phyloP scores from a whole-genome alignment of 2,329 filamentous ascomycete species.

The Alternaria novae-zelandiae region DNA sequence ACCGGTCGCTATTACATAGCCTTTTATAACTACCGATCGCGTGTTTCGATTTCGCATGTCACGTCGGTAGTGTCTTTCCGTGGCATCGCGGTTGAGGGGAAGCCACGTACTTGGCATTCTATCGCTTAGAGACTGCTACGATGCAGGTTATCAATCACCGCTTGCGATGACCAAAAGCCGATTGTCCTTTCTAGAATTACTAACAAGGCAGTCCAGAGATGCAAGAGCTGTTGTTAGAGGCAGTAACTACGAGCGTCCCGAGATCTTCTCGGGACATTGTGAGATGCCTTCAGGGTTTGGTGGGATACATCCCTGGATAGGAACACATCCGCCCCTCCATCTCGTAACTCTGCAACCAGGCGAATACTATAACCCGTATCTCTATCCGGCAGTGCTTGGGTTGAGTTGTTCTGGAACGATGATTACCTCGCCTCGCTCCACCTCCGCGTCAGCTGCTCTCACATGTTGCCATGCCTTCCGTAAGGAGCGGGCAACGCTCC shows the following conservation, averaged over 20 bases:
- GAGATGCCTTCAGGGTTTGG: neutral
- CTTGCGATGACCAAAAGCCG: neutral
- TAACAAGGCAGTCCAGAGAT: neutral
- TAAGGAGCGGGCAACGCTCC: conserved; percentile 5
- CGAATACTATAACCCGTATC: conserved; percentile 26
- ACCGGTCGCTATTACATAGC: conserved; percentile 5
- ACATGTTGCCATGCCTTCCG: conserved; percentile 8
- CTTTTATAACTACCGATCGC: neutral
- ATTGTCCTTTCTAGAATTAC: neutral
- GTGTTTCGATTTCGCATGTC: conserved; percentile 6
- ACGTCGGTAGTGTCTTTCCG: conserved; percentile 15
- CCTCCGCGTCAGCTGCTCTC: conserved; percentile 28
- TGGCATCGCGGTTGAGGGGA: conserved; percentile 31
- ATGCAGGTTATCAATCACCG: neutral
- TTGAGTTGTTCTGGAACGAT: conserved; percentile 25
- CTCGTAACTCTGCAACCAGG: conserved; percentile 10
- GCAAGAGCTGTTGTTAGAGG: neutral
- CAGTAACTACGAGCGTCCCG: neutral
- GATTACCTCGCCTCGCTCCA: conserved; percentile 19
- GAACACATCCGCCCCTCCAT: conserved; percentile 5
- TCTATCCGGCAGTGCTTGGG: conserved; percentile 12
- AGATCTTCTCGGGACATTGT: neutral
- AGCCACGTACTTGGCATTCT: conserved; percentile 30
- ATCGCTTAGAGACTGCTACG: conserved; percentile 4
- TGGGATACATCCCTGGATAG: conserved; percentile 2